phyloP scores from a whole-genome alignment of 2,329 filamentous ascomycete species.

The Ascochyta pisi region DNA sequence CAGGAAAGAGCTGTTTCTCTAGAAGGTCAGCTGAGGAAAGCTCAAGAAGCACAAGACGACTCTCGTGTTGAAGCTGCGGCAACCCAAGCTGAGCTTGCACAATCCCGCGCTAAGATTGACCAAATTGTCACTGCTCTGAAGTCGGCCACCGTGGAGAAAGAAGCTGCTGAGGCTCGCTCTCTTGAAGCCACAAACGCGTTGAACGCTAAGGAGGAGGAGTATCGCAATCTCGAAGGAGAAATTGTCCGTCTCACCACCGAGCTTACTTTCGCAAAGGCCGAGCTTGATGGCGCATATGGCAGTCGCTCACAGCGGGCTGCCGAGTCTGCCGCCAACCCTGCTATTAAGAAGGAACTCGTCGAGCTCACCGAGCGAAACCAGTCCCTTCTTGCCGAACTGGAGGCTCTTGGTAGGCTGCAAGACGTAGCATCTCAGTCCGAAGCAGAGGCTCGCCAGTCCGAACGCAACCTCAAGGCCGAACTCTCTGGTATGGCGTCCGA shows the following conservation, averaged over 20 bases:
- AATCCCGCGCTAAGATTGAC: conserved; percentile 43
- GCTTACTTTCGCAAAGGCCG: conserved; percentile 87
- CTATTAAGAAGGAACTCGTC: conserved; percentile 66
- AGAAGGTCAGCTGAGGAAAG: conserved; percentile 42
- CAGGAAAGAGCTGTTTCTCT: conserved; percentile 44
- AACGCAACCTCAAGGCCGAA: conserved; percentile 66
- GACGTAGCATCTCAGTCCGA: conserved; percentile 46
- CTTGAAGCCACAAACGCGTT: conserved; percentile 38
- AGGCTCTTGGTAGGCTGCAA: conserved; percentile 50
- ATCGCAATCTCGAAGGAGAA: conserved; percentile 62
- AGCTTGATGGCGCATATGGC: conserved; percentile 94
- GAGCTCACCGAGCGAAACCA: conserved; percentile 57
- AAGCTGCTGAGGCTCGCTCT: conserved; percentile 41
- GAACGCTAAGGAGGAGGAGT: conserved; percentile 45
- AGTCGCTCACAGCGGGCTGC: conserved; percentile 71
- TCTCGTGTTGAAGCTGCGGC: conserved; percentile 44
- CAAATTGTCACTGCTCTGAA: conserved; percentile 35
- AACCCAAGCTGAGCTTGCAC: conserved; percentile 46
- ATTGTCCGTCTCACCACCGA: conserved; percentile 74
- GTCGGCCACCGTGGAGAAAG: conserved; percentile 37
- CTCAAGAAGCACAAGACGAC: conserved; percentile 41
- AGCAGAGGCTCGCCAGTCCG: conserved; percentile 46
- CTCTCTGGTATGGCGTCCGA: conserved; percentile 72
- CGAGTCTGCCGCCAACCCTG: conserved; percentile 65
- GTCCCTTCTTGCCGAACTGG: conserved; percentile 52